These are phyloP conservation scores for Vitis hybrid DNA, from an alignment of 177 flowering plant species.

Conservation along the genomic window DNA sequence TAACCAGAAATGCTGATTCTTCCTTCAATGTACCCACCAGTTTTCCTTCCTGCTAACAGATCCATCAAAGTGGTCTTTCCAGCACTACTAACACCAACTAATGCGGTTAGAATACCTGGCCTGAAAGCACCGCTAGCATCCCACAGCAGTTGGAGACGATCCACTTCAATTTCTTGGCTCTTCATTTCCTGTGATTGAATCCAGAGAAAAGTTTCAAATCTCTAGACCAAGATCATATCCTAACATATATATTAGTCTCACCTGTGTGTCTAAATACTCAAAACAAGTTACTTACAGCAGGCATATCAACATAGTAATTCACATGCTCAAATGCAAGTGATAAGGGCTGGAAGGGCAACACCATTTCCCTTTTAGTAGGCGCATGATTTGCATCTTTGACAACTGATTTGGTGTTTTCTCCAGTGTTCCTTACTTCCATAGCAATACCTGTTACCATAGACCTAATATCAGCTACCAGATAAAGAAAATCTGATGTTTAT, in stretches of 20 bases:
- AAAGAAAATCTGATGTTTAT: neutral
- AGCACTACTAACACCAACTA: slow-evolving; percentile 70
- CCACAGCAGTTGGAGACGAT: slow-evolving; percentile 46
- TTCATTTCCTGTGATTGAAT: slow-evolving; percentile 52
- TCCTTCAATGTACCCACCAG: slow-evolving; percentile 68
- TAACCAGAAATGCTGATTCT: slow-evolving; percentile 56
- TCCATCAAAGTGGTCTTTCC: slow-evolving; percentile 77
- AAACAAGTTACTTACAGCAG: slow-evolving; percentile 53
- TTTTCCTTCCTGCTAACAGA: slow-evolving; percentile 65
- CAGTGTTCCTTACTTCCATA: slow-evolving; percentile 22
- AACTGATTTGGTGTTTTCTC: slow-evolving; percentile 10
- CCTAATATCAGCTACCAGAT: neutral
- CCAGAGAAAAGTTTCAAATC: neutral
- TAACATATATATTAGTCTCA: neutral
- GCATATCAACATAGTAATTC: slow-evolving; percentile 87
- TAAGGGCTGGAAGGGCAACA: slow-evolving; percentile 74
- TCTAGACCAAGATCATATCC: neutral
- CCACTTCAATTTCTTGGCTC: slow-evolving; percentile 49
- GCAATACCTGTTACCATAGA: slow-evolving; percentile 24
- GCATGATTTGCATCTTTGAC: slow-evolving; percentile 3
- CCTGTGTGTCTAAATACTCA: neutral
- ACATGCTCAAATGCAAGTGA: slow-evolving; percentile 71
- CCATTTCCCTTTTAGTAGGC: slow-evolving; percentile 57
- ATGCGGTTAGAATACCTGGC: slow-evolving; percentile 60
- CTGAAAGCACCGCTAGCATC: slow-evolving; percentile 62